A percentile compares a stretch with the other conserved stretches of the same genome.
Conservation (phyloP, 345 rosid species). For the Heritiera littoralis region DNA sequence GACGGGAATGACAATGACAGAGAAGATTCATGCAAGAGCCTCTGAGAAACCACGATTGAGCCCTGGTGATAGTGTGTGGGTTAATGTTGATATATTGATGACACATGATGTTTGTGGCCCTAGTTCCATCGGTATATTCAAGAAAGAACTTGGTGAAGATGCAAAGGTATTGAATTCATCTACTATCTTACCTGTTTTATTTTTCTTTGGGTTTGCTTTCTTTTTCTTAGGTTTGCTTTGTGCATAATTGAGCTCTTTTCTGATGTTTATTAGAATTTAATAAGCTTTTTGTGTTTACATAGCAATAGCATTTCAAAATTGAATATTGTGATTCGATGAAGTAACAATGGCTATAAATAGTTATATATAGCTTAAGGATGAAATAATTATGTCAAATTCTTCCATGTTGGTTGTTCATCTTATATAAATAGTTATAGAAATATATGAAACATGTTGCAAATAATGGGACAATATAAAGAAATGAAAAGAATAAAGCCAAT, state of each 20-base stretch:
- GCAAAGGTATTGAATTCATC: conserved; percentile 59
- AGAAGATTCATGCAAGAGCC: conserved; percentile 85
- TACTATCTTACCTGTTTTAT: not conserved
- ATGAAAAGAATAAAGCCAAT: too few species aligned
- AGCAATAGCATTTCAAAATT: too few species aligned
- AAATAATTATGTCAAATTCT: too few species aligned
- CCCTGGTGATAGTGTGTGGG: conserved; percentile 98
- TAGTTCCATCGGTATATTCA: too few species aligned
- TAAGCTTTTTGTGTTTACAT: not conserved
- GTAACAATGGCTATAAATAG: too few species aligned
- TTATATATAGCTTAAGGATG: too few species aligned
- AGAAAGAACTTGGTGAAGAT: conserved; percentile 77
- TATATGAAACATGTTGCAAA: too few species aligned
- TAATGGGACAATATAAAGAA: too few species aligned
- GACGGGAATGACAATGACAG: conserved; percentile 94
- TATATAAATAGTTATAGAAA: too few species aligned
- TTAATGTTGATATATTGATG: conserved; percentile 86
- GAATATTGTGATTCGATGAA: too few species aligned
- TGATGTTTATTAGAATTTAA: not conserved
- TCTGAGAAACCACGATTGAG: conserved; percentile 65
- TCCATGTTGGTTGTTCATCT: too few species aligned
- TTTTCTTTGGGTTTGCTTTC: not conserved
- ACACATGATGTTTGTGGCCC: too few species aligned
- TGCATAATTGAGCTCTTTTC: conserved; percentile 1
- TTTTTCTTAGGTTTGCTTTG: not conserved